A percentile compares a stretch with the other conserved stretches of the same genome.
Evolutionary conservation across 345 rosid species (phyloP).

Genomic region (Anacardium occidentale): DNA sequence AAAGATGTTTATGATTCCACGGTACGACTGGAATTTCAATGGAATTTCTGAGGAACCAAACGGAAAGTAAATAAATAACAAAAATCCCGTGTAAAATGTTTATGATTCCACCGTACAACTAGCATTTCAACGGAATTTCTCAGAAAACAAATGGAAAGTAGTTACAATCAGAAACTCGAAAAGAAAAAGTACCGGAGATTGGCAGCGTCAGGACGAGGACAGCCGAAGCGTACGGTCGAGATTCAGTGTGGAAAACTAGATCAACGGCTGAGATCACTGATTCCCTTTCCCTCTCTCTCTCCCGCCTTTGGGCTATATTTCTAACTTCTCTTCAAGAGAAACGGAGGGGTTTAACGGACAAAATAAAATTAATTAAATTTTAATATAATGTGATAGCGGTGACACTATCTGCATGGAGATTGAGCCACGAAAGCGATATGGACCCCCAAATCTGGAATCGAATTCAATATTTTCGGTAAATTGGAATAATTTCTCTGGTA

Average conservation of each 20-base stretch:
- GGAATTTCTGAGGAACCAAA: slow-evolving; percentile 6
- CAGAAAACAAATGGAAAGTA: no score
- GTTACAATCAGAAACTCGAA: background rate
- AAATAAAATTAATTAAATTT: background rate
- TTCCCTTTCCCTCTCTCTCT: background rate
- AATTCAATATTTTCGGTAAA: no score
- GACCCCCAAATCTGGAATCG: background rate
- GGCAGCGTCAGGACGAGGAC: slow-evolving; percentile 18
- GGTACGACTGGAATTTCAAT: background rate
- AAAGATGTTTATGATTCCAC: background rate
- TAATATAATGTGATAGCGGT: background rate
- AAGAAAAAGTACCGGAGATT: slow-evolving; percentile 25
- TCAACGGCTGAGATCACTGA: slow-evolving; percentile 10
- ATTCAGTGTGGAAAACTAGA: background rate
- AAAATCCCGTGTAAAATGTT: no score
- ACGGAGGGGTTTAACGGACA: slow-evolving; percentile 24
- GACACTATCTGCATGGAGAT: slow-evolving; percentile 7
- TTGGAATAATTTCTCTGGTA: no score
- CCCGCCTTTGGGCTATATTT: slow-evolving; percentile 13
- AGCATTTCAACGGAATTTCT: no score
- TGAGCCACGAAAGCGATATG: slow-evolving; percentile 1
- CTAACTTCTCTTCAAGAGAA: slow-evolving; percentile 9
- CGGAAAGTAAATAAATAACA: no score
- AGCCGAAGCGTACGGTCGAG: slow-evolving; percentile 21
- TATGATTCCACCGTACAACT: no score